Base-by-base conservation (phyloP, 2,329 filamentous ascomycete species). In the Aspergillus sp. region DNA sequence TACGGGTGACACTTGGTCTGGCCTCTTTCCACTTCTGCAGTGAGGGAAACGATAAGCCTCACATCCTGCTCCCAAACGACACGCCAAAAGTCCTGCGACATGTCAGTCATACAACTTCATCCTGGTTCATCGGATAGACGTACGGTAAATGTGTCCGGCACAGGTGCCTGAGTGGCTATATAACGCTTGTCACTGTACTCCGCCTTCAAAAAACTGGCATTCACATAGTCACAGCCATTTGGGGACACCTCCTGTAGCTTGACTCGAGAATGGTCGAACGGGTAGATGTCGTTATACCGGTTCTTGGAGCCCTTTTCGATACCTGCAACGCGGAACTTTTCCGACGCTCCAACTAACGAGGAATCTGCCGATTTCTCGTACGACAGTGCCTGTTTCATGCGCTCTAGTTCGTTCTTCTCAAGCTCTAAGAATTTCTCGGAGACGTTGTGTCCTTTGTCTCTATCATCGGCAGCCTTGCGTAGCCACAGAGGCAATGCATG, bases 21-120 rank as follows among this genome's bases (percentile, higher is more conserved):
- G 0, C 93, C 92, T 20, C 91, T 90, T 74, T 99, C 94, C 22
- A 88, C 83, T 71, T 97, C 93, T 2, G 94, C 93, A 5, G 94
- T 99, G 60, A 99, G 80, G 87, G 96, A 97, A 58, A 97, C 92
- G 56, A 99, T 87, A 22, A 97, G 89, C 47, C 93, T 87, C 3
- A 95, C 87, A 66, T 97, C 92, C 71, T 97, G 89, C 67, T 97
- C 92, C 94, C 94, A 99, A 26, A 97, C 81, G 10, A 96, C 88
- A 54, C 90, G 93, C 94, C 94, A 99, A 67, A 99, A 99, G 70
- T 99, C 94, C 89, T 94, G 60, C 3, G 47, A 30, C 7, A 43
- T 30, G 46, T 55, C 40, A 33, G 56, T 17, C 30, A 17, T 46
- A 52, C 6, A 13, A 45, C 10, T 2, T 26, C 14, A n/a, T 24